A percentile compares a stretch with the other conserved stretches of the same genome.
Conservation (phyloP, 2,329 filamentous ascomycete species). For the Neonectria neomacrospora region DNA sequence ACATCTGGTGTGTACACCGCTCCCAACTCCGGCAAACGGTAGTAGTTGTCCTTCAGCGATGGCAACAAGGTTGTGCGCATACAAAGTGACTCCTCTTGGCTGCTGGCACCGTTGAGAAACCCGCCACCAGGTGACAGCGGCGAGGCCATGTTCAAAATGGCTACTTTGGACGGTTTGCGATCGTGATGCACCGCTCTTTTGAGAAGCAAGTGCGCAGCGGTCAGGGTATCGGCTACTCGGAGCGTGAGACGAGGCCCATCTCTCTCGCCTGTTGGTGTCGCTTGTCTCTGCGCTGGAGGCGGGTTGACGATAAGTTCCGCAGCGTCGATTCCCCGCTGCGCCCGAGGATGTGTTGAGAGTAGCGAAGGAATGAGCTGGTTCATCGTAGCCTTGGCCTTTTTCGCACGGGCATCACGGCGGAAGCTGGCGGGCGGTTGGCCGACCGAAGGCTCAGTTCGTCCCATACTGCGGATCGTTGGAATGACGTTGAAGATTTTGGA, state of each 20-base stretch:
- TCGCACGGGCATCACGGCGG: slow-evolving; percentile 58
- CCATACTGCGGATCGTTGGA: slow-evolving; percentile 28
- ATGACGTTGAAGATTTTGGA: not conserved
- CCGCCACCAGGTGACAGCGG: slow-evolving; percentile 70
- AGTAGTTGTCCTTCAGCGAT: slow-evolving; percentile 67
- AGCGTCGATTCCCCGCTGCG: slow-evolving; percentile 63
- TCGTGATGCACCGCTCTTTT: not conserved
- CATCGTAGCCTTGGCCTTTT: slow-evolving; percentile 66
- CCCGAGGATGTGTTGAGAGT: slow-evolving; percentile 56
- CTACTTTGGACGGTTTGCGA: slow-evolving; percentile 51
- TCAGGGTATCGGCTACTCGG: slow-evolving; percentile 62
- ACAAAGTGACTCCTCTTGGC: slow-evolving; percentile 72
- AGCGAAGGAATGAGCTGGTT: slow-evolving; percentile 67
- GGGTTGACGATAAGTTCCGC: slow-evolving; percentile 60
- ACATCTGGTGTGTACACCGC: slow-evolving; percentile 68
- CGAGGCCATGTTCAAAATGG: slow-evolving; percentile 72
- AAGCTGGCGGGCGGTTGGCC: slow-evolving; percentile 40
- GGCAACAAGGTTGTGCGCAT: slow-evolving; percentile 69
- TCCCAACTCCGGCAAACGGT: slow-evolving; percentile 68
- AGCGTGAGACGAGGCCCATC: slow-evolving; percentile 55
- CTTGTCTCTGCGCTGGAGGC: slow-evolving; percentile 15
- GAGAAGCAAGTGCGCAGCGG: slow-evolving; percentile 54
- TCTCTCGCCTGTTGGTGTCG: not conserved
- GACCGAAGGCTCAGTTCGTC: slow-evolving; percentile 40
- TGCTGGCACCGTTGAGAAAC: slow-evolving; percentile 67